Evolutionary conservation across 1,139 yeast genomes (phyloP), one percentile per base, ranked within the genome.

Genomic region (Candida tetrigidarum): DNA sequence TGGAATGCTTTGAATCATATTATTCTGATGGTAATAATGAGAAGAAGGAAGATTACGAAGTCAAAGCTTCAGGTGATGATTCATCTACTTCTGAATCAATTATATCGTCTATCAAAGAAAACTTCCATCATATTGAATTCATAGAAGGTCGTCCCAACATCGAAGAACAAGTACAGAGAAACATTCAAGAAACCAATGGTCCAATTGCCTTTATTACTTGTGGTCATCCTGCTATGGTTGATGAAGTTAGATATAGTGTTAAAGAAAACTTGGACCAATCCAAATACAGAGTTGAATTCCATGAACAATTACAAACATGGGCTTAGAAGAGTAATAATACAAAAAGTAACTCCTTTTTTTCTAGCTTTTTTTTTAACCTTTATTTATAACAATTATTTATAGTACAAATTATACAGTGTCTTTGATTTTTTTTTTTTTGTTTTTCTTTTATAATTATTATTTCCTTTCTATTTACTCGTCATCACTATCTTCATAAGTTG

Each of bases 151-250:
- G 74, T 46, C 75, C 75, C 4, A 41, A 46, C 6, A 59, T 69
- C 40, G 58, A 56, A 5, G 48, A 42, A 3, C 44, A 63, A 2
- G 63, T 69, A 2, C 42, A 51, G 16, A 54, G 53, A 7, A 64
- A 63, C 45, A 57, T 77, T 5, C 51, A 52, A 9, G 66, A 63
- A 35, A 57, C 78, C 6, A 47, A 48, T 11, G 75, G 74, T 1
- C 64, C 81, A 0, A 56, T 76, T 27, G 77, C 76, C 3, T 68
- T 72, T 49, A 70, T 74, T 23, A 64, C 74, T 1, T 78, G 82
- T 59, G 80, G 78, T 2, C 78, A 75, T 47, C 76, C 79, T 18
- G 57, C 58, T 10, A 67, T 76, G 74, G 74, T 69, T 34, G 88
- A 83, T 59, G 72, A 70, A 33, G 58, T 77, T 11, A 74, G 74